phyloP scores from a whole-genome alignment of 768 basidiomycete genomes.

The Kwoniella dejecticola region DNA sequence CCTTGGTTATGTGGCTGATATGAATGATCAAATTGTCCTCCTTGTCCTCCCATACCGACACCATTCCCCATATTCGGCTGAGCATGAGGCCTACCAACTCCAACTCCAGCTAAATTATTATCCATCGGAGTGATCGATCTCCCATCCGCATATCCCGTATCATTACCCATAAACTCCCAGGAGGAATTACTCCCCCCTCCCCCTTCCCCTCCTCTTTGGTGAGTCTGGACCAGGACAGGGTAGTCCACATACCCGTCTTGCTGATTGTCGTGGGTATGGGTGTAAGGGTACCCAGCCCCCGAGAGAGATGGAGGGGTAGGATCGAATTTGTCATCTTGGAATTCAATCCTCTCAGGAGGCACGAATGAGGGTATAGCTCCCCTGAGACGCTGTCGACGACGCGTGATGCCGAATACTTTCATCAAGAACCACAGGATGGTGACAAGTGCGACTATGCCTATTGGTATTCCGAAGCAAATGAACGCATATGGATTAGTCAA shows the following conservation, averaged over 20 bases:
- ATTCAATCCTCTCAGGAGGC: conserved; percentile 8
- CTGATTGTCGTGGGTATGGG: background rate
- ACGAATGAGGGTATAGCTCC: conserved; percentile 12
- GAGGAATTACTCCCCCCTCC: background rate
- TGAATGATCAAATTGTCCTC: no score
- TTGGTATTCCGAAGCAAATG: no score
- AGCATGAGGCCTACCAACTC: no score
- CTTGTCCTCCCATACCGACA: no score
- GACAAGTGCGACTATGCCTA: background rate
- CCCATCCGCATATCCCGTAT: background rate
- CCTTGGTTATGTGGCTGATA: no score
- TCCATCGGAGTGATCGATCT: conserved; percentile 4
- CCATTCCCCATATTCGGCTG: no score
- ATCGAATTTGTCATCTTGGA: background rate
- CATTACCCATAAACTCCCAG: background rate
- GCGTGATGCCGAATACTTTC: background rate
- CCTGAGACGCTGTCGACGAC: background rate
- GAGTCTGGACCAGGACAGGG: background rate
- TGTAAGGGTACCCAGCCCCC: no score
- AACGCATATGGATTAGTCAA: background rate
- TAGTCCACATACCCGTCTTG: background rate
- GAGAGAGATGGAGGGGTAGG: background rate
- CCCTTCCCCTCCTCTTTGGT: background rate
- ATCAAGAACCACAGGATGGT: conserved; percentile 6
- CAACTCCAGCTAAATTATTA: conserved; percentile 2